Evolutionary conservation across 2,329 filamentous ascomycete genomes (phyloP).

Genomic region (Amesomyces nigricolor): DNA sequence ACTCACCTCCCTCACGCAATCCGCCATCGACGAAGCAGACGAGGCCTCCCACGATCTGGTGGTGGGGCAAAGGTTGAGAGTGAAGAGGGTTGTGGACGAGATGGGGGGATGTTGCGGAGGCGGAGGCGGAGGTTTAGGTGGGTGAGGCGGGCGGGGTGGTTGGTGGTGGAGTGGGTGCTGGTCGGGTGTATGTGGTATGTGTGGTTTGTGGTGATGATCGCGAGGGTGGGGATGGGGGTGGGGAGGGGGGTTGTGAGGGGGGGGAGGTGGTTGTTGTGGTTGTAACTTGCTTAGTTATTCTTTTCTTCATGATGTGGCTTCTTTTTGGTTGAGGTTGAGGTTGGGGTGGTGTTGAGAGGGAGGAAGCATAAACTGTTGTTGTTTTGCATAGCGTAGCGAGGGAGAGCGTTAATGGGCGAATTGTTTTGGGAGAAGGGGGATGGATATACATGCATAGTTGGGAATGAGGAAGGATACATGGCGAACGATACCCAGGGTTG

Average conservation of each 20-base stretch:
- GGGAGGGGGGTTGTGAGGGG: slow-evolving; percentile 54
- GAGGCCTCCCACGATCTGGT: slow-evolving; percentile 70
- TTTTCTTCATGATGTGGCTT: background rate
- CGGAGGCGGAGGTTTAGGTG: slow-evolving; percentile 64
- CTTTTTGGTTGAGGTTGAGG: background rate
- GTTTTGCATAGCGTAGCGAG: too few relatives aligned
- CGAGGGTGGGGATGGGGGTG: slow-evolving; percentile 59
- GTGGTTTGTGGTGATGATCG: slow-evolving; percentile 80
- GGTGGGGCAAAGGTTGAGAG: slow-evolving; percentile 68
- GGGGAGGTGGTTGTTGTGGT: slow-evolving; percentile 79
- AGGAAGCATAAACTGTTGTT: background rate
- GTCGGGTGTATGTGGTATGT: slow-evolving; percentile 91
- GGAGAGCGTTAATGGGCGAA: too few relatives aligned
- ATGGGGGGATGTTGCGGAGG: slow-evolving; percentile 70
- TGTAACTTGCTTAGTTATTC: slow-evolving; percentile 41
- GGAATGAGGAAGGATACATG: background rate
- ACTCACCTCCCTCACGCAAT: slow-evolving; percentile 55
- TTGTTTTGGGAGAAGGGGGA: too few relatives aligned
- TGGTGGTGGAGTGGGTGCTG: slow-evolving; percentile 79
- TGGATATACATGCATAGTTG: too few relatives aligned
- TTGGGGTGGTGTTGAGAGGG: background rate
- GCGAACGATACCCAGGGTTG: background rate
- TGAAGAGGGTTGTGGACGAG: slow-evolving; percentile 73
- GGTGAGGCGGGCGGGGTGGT: slow-evolving; percentile 70
- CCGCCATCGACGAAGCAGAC: slow-evolving; percentile 72